Conservation (phyloP, 345 rosid species). For the Salix viminalis region DNA sequence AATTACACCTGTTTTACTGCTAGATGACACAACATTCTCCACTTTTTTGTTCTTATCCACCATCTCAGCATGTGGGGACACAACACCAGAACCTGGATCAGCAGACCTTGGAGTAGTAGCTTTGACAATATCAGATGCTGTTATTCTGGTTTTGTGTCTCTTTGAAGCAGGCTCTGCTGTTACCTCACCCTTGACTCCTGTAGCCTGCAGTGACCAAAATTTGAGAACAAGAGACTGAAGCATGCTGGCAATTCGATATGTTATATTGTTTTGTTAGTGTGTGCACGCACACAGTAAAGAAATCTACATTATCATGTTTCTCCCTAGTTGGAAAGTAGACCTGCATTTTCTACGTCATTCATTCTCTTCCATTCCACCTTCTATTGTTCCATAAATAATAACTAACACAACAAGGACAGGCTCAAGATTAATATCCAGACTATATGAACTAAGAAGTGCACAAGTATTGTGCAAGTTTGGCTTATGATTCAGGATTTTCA, state of each 20-base stretch:
- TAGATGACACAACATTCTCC: constrained; percentile 35
- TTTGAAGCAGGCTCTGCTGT: constrained; percentile 56
- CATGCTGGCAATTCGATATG: background rate
- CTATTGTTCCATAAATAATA: background rate
- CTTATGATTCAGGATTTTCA: background rate
- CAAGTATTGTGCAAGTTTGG: background rate
- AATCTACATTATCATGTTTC: background rate
- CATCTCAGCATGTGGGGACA: constrained; percentile 34
- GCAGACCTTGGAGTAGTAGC: constrained; percentile 28
- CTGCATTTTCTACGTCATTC: background rate
- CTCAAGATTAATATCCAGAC: background rate
- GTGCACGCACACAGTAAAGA: background rate
- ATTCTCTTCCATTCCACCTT: background rate
- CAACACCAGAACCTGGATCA: constrained; percentile 31
- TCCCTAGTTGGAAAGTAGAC: background rate
- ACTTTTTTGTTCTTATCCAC: constrained; percentile 37
- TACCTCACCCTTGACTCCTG: constrained; percentile 61
- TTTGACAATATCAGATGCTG: constrained; percentile 38
- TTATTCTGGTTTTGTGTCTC: constrained; percentile 47
- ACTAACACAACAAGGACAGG: background rate
- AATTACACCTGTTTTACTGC: constrained; percentile 34
- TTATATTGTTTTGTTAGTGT: background rate
- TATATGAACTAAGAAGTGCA: background rate
- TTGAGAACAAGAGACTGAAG: constrained; percentile 12
- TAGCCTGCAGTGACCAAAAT: constrained; percentile 51